A percentile compares a stretch with the other conserved stretches of the same genome.
These are phyloP conservation scores for Rhododendron molle DNA, from an alignment of 148 eudicot species.

Conservation along the genomic window DNA sequence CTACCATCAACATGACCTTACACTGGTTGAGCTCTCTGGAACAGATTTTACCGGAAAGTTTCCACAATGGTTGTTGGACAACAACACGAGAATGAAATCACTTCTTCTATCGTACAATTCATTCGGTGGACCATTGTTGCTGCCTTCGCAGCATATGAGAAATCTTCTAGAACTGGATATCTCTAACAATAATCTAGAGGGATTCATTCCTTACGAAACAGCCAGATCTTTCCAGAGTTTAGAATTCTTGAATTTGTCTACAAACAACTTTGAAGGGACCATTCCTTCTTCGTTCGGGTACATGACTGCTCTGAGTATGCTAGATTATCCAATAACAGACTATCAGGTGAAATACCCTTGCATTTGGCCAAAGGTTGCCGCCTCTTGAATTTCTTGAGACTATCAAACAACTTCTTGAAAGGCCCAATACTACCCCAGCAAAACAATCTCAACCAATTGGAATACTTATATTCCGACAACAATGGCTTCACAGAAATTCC, in stretches of 20 bases:
- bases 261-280: constrained; percentile 1
- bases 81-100: neutral
- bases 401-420: constrained; percentile 10
- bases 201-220: neutral
- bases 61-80: constrained; percentile 16
- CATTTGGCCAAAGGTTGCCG: neutral
- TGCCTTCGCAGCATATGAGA: neutral
- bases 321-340: constrained; percentile 11
- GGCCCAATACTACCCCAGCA: constrained; percentile 1
- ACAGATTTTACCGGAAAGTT: neutral
- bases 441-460: neutral
- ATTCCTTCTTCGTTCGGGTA: constrained; percentile 9
- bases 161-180: neutral
- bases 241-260: neutral
- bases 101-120: neutral
- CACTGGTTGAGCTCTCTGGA: neutral
- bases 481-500: neutral
- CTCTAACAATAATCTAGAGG: neutral
- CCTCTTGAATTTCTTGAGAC: neutral
- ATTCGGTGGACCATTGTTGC: neutral
- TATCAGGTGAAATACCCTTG: constrained; percentile 6
- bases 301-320: neutral
- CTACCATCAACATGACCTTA: constrained; percentile 6
- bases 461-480: neutral
- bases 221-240: neutral